phyloP scores from a whole-genome alignment of 305 asterid genomes.

The Stenogyne calaminthoides region DNA sequence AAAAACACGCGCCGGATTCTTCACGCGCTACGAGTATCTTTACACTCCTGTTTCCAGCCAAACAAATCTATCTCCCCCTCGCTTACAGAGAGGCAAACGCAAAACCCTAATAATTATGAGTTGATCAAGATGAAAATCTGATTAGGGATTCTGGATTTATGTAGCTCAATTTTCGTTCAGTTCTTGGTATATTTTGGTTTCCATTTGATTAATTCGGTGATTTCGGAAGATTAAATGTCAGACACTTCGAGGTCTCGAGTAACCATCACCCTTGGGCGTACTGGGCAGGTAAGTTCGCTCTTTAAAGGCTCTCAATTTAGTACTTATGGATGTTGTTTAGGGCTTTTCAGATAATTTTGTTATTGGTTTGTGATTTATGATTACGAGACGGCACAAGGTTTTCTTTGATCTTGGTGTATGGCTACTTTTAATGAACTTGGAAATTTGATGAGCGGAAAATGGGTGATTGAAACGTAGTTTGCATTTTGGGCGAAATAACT shows the following conservation, averaged over 20 bases:
- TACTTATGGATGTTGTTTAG: neutral
- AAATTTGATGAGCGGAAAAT: slow-evolving; percentile 15
- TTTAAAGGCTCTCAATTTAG: neutral
- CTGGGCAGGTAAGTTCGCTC: slow-evolving; percentile 61
- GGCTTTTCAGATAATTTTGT: neutral
- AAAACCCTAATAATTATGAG: slow-evolving; percentile 37
- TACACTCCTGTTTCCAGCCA: slow-evolving; percentile 11
- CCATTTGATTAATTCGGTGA: slow-evolving; percentile 12
- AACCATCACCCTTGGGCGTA: slow-evolving; percentile 79
- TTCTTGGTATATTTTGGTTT: slow-evolving; percentile 9
- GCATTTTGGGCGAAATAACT: neutral
- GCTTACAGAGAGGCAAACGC: neutral
- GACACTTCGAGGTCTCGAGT: slow-evolving; percentile 75
- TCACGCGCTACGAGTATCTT: slow-evolving; percentile 27
- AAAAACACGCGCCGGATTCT: slow-evolving; percentile 27
- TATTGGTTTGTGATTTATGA: slow-evolving; percentile 4
- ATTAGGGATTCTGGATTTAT: slow-evolving; percentile 20
- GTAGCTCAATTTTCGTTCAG: neutral
- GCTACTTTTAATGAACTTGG: neutral
- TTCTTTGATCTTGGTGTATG: neutral
- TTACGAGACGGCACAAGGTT: neutral
- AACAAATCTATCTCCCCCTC: slow-evolving; percentile 8
- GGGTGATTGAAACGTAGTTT: slow-evolving; percentile 15
- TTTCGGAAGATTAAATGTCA: slow-evolving; percentile 48
- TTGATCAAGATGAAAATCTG: slow-evolving; percentile 15